Evolutionary conservation across 257 asterid genomes (phyloP).

Genomic region (Capsicum baccatum): DNA sequence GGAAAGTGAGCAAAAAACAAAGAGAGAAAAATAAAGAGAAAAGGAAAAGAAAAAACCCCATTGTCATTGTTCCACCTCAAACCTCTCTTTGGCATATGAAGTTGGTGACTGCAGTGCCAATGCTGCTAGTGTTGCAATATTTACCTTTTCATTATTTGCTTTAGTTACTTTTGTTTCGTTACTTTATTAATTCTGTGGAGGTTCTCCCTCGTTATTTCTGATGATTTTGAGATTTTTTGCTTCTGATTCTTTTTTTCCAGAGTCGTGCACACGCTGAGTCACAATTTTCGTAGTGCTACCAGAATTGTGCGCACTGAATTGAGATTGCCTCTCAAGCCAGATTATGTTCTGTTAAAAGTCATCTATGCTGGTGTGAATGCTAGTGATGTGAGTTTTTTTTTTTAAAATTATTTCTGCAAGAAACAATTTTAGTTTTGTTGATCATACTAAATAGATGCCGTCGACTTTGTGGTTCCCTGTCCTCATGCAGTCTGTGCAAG

Average conservation of each 20-base stretch:
- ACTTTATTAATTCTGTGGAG: slow-evolving; percentile 24
- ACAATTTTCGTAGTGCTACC: slow-evolving; percentile 82
- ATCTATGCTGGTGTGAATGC: slow-evolving; percentile 99
- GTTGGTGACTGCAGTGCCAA: not conserved
- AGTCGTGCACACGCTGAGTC: slow-evolving; percentile 85
- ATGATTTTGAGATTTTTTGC: slow-evolving; percentile 33
- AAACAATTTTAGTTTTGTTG: slow-evolving; percentile 22
- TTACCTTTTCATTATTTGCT: not conserved
- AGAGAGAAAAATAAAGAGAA: not conserved
- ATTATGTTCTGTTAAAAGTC: slow-evolving; percentile 81
- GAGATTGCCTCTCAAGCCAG: slow-evolving; percentile 75
- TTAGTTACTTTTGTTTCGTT: not conserved
- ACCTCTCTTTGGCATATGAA: slow-evolving; percentile 6
- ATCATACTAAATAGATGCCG: not conserved
- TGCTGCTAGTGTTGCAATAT: not conserved
- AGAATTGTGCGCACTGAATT: slow-evolving; percentile 61
- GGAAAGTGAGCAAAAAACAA: not conserved
- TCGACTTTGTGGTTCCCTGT: slow-evolving; percentile 11
- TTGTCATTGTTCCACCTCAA: not conserved
- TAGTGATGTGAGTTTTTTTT: slow-evolving; percentile 80
- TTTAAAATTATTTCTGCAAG: not conserved
- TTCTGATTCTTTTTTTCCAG: slow-evolving; percentile 49
- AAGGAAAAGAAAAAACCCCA: not conserved
- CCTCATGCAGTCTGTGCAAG: slow-evolving; percentile 26
- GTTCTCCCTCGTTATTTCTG: slow-evolving; percentile 23